phyloP scores from a whole-genome alignment of 371 early-diverging fungal species.

The Paraphysoderma sedebokerense region DNA sequence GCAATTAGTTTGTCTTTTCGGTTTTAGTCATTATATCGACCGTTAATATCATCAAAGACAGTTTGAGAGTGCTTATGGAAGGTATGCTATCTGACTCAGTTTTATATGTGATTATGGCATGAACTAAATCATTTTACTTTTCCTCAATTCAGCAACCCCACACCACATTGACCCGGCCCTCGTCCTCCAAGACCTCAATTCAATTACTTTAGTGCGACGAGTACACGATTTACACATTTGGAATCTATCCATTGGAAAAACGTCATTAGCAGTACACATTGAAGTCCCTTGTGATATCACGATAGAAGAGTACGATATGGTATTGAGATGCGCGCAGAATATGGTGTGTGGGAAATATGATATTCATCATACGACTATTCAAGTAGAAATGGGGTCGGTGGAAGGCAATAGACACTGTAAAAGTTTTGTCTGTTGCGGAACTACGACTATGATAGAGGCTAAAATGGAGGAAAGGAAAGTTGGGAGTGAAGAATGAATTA shows the following conservation, averaged over 20 bases:
- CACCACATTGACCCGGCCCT: slow-evolving; percentile 37
- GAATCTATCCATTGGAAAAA: slow-evolving; percentile 51
- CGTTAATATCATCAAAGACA: slow-evolving; percentile 34
- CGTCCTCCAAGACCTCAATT: slow-evolving; percentile 28
- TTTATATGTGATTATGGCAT: background rate
- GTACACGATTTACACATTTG: slow-evolving; percentile 58
- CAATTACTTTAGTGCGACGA: slow-evolving; percentile 33
- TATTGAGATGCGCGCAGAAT: slow-evolving; percentile 35
- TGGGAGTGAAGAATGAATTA: background rate
- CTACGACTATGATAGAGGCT: background rate
- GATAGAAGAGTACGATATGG: slow-evolving; percentile 20
- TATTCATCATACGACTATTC: slow-evolving; percentile 50
- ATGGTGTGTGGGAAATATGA: slow-evolving; percentile 40
- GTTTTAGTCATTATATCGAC: slow-evolving; percentile 32
- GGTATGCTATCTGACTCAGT: slow-evolving; percentile 14
- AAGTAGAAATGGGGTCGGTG: slow-evolving; percentile 35
- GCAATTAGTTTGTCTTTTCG: slow-evolving; percentile 24
- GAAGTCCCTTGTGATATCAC: slow-evolving; percentile 9
- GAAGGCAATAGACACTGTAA: slow-evolving; percentile 25
- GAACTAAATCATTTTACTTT: background rate
- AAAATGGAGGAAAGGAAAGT: background rate
- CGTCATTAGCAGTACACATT: slow-evolving; percentile 25
- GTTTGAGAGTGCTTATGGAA: slow-evolving; percentile 52
- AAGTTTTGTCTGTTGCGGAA: slow-evolving; percentile 16
- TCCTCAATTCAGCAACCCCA: slow-evolving; percentile 19